Evolutionary conservation across 768 basidiomycete genomes (phyloP).

Genomic region (Hericium coralloides): DNA sequence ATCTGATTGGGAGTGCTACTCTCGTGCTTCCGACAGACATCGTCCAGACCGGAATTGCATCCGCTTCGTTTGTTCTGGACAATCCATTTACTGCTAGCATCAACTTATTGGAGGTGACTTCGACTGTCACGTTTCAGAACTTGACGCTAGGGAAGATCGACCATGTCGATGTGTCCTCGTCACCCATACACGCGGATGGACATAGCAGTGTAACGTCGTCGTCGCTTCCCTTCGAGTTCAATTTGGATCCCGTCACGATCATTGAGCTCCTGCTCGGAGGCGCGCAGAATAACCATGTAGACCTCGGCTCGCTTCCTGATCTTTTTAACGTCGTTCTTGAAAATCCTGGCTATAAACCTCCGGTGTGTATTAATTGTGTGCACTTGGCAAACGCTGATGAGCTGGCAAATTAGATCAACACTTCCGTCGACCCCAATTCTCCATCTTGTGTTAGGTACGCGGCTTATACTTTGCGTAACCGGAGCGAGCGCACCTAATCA

Average conservation of each 20-base stretch:
- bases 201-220: constrained; percentile 51
- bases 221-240: constrained; percentile 51
- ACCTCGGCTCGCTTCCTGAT: constrained; percentile 49
- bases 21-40: constrained; percentile 57
- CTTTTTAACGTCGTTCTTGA: constrained; percentile 46
- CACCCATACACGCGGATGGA: constrained; percentile 51
- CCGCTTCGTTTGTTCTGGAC: constrained; percentile 44
- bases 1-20: constrained; percentile 45
- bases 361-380: constrained; percentile 27
- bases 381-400: background rate
- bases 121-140: constrained; percentile 45
- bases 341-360: constrained; percentile 42
- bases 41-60: constrained; percentile 48
- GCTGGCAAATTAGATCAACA: constrained; percentile 33
- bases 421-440: constrained; percentile 40
- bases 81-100: constrained; percentile 72
- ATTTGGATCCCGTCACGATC: constrained; percentile 53
- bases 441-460: constrained; percentile 53
- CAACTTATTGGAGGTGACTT: constrained; percentile 45
- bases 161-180: constrained; percentile 41
- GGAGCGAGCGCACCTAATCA: background rate
- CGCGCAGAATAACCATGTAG: constrained; percentile 43
- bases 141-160: constrained; percentile 53
- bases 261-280: constrained; percentile 44
- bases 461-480: background rate